Evolutionary conservation across 371 early-diverging fungal genomes (phyloP).

Genomic region (Rhizopus arrhizus): DNA sequence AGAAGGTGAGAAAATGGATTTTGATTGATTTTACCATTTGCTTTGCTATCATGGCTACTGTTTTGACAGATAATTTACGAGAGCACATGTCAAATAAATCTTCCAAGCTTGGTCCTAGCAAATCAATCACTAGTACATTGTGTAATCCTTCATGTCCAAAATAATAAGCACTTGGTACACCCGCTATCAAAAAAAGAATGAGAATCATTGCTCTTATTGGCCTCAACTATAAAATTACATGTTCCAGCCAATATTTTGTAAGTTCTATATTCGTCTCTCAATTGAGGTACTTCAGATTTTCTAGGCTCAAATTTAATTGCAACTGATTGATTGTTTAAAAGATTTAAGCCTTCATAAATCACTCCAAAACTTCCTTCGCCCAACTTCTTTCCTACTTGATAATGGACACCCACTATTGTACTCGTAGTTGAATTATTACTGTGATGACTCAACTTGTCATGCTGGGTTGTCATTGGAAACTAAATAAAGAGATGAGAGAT

Average conservation of each 20-base stretch:
- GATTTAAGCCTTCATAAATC: slow-evolving; percentile 90
- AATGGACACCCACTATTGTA: slow-evolving; percentile 90
- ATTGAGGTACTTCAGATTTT: slow-evolving; percentile 87
- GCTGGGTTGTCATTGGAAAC: neutral
- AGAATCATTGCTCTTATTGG: slow-evolving; percentile 43
- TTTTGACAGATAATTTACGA: slow-evolving; percentile 89
- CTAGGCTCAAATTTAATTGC: slow-evolving; percentile 90
- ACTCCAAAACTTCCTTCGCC: slow-evolving; percentile 98
- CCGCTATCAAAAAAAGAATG: slow-evolving; percentile 53
- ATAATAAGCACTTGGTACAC: slow-evolving; percentile 90
- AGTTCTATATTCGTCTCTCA: slow-evolving; percentile 84
- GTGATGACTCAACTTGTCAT: slow-evolving; percentile 23
- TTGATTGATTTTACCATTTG: slow-evolving; percentile 77
- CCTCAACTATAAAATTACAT: slow-evolving; percentile 73
- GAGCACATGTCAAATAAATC: slow-evolving; percentile 96
- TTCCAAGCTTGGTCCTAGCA: slow-evolving; percentile 97
- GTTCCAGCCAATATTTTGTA: slow-evolving; percentile 77
- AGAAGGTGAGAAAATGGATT: neutral
- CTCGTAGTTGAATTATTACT: slow-evolving; percentile 33
- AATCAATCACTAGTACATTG: slow-evolving; percentile 96
- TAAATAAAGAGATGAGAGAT: neutral
- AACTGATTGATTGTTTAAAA: slow-evolving; percentile 73
- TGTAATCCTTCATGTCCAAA: slow-evolving; percentile 97
- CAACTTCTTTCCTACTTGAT: slow-evolving; percentile 92
- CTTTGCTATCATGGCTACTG: slow-evolving; percentile 95